Conservation (phyloP, 106 monocot genomes). For the Apostasia ramifera region DNA sequence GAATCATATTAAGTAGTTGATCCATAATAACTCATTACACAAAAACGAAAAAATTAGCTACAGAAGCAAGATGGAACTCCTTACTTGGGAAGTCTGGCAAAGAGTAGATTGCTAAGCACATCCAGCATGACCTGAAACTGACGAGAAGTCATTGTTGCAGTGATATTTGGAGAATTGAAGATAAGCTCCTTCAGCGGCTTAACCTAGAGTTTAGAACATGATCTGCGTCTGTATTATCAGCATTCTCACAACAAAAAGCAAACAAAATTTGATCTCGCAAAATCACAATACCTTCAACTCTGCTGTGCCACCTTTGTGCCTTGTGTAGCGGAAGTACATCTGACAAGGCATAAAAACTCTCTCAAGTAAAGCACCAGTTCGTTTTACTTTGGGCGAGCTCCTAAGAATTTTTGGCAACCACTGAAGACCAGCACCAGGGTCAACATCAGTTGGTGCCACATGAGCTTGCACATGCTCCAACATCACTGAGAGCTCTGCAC, state of each 20-base stretch:
- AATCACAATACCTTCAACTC: slow-evolving; percentile 72
- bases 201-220: slow-evolving; percentile 39
- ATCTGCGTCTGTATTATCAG: not conserved
- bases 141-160: slow-evolving; percentile 95
- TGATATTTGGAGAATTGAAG: slow-evolving; percentile 94
- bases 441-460: slow-evolving; percentile 99
- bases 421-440: slow-evolving; percentile 98
- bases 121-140: slow-evolving; percentile 99
- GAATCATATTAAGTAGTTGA: no score
- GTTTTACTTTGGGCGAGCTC: slow-evolving; percentile 81
- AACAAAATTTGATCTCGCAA: not conserved
- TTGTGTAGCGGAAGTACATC: slow-evolving; percentile 96
- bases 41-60: not conserved
- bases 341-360: slow-evolving; percentile 96
- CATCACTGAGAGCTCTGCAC: slow-evolving; percentile 84
- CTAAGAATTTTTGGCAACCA: slow-evolving; percentile 92
- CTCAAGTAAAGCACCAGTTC: slow-evolving; percentile 96
- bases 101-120: slow-evolving; percentile 91
- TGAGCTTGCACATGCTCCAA: slow-evolving; percentile 96
- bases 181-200: slow-evolving; percentile 92
- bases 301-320: slow-evolving; percentile 91
- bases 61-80: slow-evolving; percentile 7
- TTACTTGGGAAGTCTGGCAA: slow-evolving; percentile 89
- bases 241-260: not conserved
- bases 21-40: not conserved